These are phyloP conservation scores for Leishmania guyanensis DNA, from an alignment of 208 protist genomes.

Conservation along the genomic window DNA sequence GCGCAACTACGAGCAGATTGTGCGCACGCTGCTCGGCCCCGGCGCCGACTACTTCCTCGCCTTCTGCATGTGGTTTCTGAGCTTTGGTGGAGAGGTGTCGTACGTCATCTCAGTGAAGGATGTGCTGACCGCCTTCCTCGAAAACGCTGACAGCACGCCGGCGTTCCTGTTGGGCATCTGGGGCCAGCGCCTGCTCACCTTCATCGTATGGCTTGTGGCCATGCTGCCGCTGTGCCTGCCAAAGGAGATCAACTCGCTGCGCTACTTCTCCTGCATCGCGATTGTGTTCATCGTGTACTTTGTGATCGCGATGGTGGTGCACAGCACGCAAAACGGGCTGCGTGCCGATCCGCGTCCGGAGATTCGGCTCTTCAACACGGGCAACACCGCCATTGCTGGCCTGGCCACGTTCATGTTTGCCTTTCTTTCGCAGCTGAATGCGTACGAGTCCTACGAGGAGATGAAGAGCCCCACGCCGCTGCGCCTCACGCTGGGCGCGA, in stretches of 20 bases:
- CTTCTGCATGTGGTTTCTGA: slow-evolving; percentile 54
- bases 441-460: slow-evolving; percentile 66
- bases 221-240: slow-evolving; percentile 82
- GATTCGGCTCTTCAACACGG: slow-evolving; percentile 46
- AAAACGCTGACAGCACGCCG: slow-evolving; percentile 34
- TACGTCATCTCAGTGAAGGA: slow-evolving; percentile 78
- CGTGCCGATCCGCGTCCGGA: slow-evolving; percentile 36
- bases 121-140: slow-evolving; percentile 50
- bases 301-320: slow-evolving; percentile 65
- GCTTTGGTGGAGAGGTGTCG: slow-evolving; percentile 61
- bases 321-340: slow-evolving; percentile 46
- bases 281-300: slow-evolving; percentile 74
- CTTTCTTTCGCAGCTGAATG: slow-evolving; percentile 78
- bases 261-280: slow-evolving; percentile 60
- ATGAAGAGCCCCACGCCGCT: slow-evolving; percentile 52
- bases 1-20: slow-evolving; percentile 51
- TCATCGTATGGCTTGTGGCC: slow-evolving; percentile 58
- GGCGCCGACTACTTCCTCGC: slow-evolving; percentile 62
- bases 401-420: slow-evolving; percentile 73
- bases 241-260: slow-evolving; percentile 84
- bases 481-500: slow-evolving; percentile 51
- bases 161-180: slow-evolving; percentile 28
- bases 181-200: slow-evolving; percentile 55
- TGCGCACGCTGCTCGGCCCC: slow-evolving; percentile 44
- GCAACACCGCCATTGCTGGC: slow-evolving; percentile 53